Percentiles rank a stretch among this genome's conserved stretches.
Conservation (phyloP, 1,139 yeast species). For the Saccharomyces hybrid region DNA sequence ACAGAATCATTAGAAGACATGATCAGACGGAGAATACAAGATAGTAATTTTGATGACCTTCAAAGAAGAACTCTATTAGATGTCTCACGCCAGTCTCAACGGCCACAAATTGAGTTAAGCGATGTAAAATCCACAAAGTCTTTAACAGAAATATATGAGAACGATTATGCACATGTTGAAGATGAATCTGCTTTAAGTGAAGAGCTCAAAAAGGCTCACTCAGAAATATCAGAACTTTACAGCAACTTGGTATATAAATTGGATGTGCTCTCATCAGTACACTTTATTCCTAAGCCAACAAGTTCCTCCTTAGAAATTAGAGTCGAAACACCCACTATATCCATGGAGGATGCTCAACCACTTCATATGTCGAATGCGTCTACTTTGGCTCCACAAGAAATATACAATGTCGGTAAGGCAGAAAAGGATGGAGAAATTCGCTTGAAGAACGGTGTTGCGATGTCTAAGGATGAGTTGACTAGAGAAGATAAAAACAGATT, state of each 20-base stretch:
- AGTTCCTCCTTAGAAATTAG: conserved; percentile 73
- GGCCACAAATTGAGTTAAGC: conserved; percentile 60
- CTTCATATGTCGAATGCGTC: conserved; percentile 64
- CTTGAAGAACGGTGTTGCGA: conserved; percentile 72
- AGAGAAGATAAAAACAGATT: conserved; percentile 82
- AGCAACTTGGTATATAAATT: conserved; percentile 59
- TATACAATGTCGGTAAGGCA: conserved; percentile 55
- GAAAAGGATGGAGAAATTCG: conserved; percentile 54
- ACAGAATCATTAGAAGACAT: conserved; percentile 84
- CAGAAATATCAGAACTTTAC: conserved; percentile 66
- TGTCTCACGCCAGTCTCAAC: conserved; percentile 31
- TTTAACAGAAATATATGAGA: conserved; percentile 87
- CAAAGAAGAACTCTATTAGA: conserved; percentile 66
- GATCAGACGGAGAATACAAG: conserved; percentile 71
- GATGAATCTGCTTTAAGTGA: conserved; percentile 44
- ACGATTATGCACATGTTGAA: conserved; percentile 54
- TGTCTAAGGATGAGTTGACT: conserved; percentile 75
- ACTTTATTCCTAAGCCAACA: conserved; percentile 86
- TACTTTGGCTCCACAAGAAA: conserved; percentile 92
- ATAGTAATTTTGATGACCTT: conserved; percentile 74
- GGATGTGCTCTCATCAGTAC: conserved; percentile 86
- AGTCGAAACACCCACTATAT: conserved; percentile 69
- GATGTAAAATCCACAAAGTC: conserved; percentile 83
- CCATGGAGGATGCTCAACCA: conserved; percentile 97
- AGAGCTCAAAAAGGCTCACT: conserved; percentile 62